Percentiles rank a stretch among this genome's conserved stretches.
phyloP scores from a whole-genome alignment of 805 yeast species.

The Sugiyamaella qingdaonensis region DNA sequence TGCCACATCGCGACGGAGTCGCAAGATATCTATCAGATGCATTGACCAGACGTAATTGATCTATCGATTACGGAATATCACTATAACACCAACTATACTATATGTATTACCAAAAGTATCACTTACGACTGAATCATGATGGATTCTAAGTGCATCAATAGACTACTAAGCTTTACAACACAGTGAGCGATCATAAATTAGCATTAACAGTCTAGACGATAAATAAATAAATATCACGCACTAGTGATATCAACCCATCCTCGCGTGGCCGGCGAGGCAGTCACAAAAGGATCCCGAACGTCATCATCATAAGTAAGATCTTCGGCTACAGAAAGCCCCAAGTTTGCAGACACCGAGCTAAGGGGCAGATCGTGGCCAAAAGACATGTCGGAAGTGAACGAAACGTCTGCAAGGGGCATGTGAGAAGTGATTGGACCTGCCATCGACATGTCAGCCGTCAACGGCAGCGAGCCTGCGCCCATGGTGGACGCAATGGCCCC shows the following conservation, averaged over 20 bases:
- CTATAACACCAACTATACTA: no score
- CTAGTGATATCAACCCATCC: slow-evolving; percentile 8
- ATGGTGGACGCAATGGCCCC: no score
- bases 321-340: neutral
- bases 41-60: no score
- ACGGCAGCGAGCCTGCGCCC: neutral
- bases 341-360: neutral
- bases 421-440: neutral
- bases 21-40: no score
- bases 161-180: no score
- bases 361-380: neutral
- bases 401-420: neutral
- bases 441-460: neutral
- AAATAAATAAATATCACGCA: slow-evolving; percentile 5
- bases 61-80: no score
- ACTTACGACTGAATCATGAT: no score
- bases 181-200: neutral
- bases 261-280: neutral
- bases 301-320: neutral
- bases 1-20: no score
- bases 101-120: no score
- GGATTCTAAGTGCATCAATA: no score
- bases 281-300: slow-evolving; percentile 3
- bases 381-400: neutral
- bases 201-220: neutral